phyloP scores from a whole-genome alignment of 176 grass and related monocot genomes.

The Eragrostis nindensis region DNA sequence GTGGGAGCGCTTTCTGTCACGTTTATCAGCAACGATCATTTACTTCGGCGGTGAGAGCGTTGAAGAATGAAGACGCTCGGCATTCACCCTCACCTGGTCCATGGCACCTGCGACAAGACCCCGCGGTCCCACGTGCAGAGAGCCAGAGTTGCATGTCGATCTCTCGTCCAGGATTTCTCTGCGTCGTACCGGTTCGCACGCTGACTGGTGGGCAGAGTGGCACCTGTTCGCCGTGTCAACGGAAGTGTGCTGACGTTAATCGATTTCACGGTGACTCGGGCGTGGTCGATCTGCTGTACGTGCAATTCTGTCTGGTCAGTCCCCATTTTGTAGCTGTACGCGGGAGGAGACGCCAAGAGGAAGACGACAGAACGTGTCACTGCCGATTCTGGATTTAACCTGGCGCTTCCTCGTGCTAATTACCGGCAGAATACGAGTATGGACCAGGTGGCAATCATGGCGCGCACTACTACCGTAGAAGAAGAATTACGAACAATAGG shows the following conservation, averaged over 20 bases:
- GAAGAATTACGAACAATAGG: neutral
- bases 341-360: neutral
- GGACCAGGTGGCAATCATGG: neutral
- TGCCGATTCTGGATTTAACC: neutral
- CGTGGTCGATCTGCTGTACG: neutral
- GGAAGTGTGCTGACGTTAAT: too few species aligned
- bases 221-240: neutral
- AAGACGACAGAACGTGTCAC: slow-evolving; percentile 16
- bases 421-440: neutral
- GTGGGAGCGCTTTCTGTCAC: slow-evolving; percentile 14
- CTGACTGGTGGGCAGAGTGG: neutral
- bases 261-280: neutral
- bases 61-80: neutral
- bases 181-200: neutral
- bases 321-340: neutral
- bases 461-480: neutral
- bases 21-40: slow-evolving; percentile 17
- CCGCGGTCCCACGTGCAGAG: slow-evolving; percentile 21
- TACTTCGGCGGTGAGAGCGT: slow-evolving; percentile 33
- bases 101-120: slow-evolving; percentile 19
- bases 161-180: neutral
- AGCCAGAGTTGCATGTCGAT: neutral
- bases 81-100: neutral
- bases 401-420: neutral
- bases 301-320: neutral